Base-by-base conservation (phyloP, 2,329 filamentous ascomycete genomes). In the Paraphoma sp. region DNA sequence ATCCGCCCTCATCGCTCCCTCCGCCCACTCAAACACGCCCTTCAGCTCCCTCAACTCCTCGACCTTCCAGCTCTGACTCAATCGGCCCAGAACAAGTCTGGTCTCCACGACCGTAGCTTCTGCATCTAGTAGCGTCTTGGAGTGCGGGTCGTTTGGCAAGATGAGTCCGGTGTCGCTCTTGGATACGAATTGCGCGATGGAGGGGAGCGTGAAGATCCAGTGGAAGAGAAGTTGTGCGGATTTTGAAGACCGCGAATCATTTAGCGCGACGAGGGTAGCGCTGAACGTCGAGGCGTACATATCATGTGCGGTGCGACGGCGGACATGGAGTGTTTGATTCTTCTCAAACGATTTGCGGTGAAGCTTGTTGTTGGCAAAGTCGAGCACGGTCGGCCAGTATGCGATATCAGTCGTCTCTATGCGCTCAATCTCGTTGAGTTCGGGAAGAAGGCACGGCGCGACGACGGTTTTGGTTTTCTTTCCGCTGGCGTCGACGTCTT, bases 301-400 rank as follows among this genome's bases (percentile, higher is more conserved):
- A 63, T 91, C 89, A 23, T 71, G 64, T 0, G 80, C 76, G 0
- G 77, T 74, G n/a, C 92, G 86, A 14, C 90, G 84, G 16, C 90
- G 86, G 4, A 97, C 86, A 68, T 88, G 88, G 42, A 97, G 80
- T 1, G 86, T 90, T 65, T 96, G 92, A 28, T 88, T 88, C 17
- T 82, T 81, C 10, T 79, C 80, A 78, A 97, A 92, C 3, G 87
- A 85, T 0, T 83, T 76, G 4, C 85, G 80, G 47, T 95, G 85
- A 0, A 81, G 76, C 0, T 87, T 80, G 54, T 90, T 87, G 48
- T 82, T 79, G 3, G 79, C 80, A 61, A 97, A 92, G 70, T 95
- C 88, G 4, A 97, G 81, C 6, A 87, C 87, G 2, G 96, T 83
- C 42, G 91, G 89, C 93, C 93, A 97, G 79, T 92, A 94, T 4